A percentile compares a stretch with the other conserved stretches of the same genome.
These are phyloP conservation scores for Macaranga tanarius DNA, from an alignment of 441 rosid genomes.

Conservation along the genomic window DNA sequence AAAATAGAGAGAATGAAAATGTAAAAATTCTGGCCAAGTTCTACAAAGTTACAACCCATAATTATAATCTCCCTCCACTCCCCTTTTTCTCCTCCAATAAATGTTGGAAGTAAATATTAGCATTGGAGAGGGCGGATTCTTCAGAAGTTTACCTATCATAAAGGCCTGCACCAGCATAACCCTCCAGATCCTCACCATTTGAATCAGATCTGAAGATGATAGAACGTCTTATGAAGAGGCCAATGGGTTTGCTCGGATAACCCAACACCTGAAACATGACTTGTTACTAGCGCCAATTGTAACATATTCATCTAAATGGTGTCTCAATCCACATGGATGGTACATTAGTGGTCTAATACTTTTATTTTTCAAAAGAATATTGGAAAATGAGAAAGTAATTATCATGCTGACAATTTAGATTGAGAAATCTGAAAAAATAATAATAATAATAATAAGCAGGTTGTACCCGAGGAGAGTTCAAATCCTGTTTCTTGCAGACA, in stretches of 20 bases:
- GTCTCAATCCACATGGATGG: neutral
- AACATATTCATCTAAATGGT: constrained; percentile 6
- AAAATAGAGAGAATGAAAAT: neutral
- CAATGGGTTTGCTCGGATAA: constrained; percentile 95
- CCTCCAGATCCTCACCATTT: constrained; percentile 97
- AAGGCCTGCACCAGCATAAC: constrained; percentile 99
- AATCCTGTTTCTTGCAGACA: constrained; percentile 71
- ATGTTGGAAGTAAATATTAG: neutral
- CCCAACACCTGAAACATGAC: constrained; percentile 63
- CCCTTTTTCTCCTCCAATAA: neutral
- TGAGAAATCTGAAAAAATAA: neutral
- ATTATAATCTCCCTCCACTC: neutral
- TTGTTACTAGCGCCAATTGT: constrained; percentile 21
- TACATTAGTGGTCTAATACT: neutral
- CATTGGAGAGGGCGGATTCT: neutral
- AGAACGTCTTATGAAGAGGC: constrained; percentile 84
- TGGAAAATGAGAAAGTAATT: neutral
- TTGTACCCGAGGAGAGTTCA: constrained; percentile 72
- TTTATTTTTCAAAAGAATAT: neutral
- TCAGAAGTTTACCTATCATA: constrained; percentile 75
- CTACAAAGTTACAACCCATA: neutral
- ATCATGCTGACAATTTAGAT: neutral
- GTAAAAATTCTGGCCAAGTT: neutral
- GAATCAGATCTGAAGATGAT: constrained; percentile 95
- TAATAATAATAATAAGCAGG: no score